Conservation (phyloP, 371 early-diverging fungal genomes). For the Lichtheimia ramosa region DNA sequence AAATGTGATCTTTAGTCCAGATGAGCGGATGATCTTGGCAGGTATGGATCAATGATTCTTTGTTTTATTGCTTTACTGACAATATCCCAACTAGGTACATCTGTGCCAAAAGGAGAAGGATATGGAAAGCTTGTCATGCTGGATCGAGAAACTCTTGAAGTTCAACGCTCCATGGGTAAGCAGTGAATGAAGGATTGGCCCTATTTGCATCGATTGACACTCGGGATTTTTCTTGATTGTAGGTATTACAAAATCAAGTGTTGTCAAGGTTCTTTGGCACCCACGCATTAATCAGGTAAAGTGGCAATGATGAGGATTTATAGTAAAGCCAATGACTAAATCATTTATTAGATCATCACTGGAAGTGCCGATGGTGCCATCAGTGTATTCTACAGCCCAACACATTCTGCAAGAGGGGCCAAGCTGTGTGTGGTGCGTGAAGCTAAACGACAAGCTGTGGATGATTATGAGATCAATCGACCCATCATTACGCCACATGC, state of each 20-base stretch:
- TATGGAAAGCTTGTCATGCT: slow-evolving; percentile 70
- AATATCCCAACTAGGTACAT: slow-evolving; percentile 38
- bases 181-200: not conserved
- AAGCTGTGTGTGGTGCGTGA: slow-evolving; percentile 67
- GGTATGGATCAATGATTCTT: slow-evolving; percentile 29
- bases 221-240: not conserved
- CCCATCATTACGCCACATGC: slow-evolving; percentile 88
- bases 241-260: slow-evolving; percentile 64
- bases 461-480: slow-evolving; percentile 67
- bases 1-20: slow-evolving; percentile 89
- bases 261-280: slow-evolving; percentile 86
- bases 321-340: not conserved
- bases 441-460: slow-evolving; percentile 66
- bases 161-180: slow-evolving; percentile 55
- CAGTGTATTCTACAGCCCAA: slow-evolving; percentile 78
- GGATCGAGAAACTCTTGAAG: slow-evolving; percentile 68
- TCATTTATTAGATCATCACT: slow-evolving; percentile 57
- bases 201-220: too few relatives aligned
- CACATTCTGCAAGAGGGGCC: slow-evolving; percentile 74
- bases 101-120: slow-evolving; percentile 71
- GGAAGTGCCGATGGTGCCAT: slow-evolving; percentile 80
- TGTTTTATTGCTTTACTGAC: not conserved
- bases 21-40: slow-evolving; percentile 71
- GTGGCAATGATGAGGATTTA: not conserved
- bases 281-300: slow-evolving; percentile 80